Evolutionary conservation across 441 rosid species (phyloP).

Genomic region (Erysimum cheiri): DNA sequence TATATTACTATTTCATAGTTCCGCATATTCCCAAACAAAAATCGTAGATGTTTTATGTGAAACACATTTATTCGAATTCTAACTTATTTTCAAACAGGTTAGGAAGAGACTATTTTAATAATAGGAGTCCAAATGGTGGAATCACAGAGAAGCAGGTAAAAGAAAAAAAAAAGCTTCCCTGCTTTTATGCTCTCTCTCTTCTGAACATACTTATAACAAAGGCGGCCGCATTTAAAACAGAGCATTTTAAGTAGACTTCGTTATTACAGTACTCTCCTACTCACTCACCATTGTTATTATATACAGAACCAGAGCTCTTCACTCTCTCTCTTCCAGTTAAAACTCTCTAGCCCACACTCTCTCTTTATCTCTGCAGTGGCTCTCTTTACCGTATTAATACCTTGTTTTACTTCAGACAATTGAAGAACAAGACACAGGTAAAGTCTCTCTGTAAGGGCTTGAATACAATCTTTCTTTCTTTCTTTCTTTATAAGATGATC

Average conservation of each 20-base stretch:
- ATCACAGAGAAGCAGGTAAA: slow-evolving; percentile 28
- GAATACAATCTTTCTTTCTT: slow-evolving; percentile 8
- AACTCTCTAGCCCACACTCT: not conserved
- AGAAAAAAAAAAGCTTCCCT: slow-evolving; percentile 33
- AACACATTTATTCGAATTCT: not conserved
- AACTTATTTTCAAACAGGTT: not conserved
- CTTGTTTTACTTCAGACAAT: slow-evolving; percentile 17
- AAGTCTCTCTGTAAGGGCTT: slow-evolving; percentile 9
- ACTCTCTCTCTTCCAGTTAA: not conserved
- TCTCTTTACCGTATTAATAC: slow-evolving; percentile 5
- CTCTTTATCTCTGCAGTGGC: slow-evolving; percentile 10
- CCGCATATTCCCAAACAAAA: not conserved
- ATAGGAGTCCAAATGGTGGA: slow-evolving; percentile 20
- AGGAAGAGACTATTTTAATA: not conserved
- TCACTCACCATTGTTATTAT: slow-evolving; percentile 23
- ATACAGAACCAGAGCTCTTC: slow-evolving; percentile 20
- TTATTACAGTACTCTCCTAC: slow-evolving; percentile 26
- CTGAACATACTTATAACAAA: slow-evolving; percentile 37
- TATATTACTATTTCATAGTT: not conserved
- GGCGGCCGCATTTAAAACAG: slow-evolving; percentile 43
- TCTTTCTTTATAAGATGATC: not conserved
- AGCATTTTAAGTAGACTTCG: slow-evolving; percentile 35
- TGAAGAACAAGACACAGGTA: slow-evolving; percentile 22
- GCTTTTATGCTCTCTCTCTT: slow-evolving; percentile 32
- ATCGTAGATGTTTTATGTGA: not conserved